Evolutionary conservation across 345 rosid species (phyloP).

Genomic region (Clausena lansium): DNA sequence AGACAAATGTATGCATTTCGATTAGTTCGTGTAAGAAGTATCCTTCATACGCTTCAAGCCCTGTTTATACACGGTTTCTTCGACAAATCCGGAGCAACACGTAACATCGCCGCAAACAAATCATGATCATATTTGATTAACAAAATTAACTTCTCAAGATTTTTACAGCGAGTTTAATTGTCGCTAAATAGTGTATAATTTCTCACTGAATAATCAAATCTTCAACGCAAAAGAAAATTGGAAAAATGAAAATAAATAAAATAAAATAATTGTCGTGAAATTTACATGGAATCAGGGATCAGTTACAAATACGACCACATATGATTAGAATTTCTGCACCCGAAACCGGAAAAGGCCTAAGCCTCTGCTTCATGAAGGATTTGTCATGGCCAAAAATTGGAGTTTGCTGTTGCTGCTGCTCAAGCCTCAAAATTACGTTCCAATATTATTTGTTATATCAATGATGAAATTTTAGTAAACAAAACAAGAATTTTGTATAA

Average conservation of each 20-base stretch:
- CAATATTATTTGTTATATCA: neutral
- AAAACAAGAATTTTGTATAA: too few species aligned
- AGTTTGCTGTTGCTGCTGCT: neutral
- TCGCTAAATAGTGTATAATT: neutral
- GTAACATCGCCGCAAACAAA: too few species aligned
- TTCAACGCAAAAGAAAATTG: too few species aligned
- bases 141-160: neutral
- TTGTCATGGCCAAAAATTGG: neutral
- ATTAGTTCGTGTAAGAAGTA: too few species aligned
- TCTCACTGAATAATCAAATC: neutral
- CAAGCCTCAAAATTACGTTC: neutral
- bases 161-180: neutral
- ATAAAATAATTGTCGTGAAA: too few species aligned
- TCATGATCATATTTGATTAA: neutral
- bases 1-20: too few species aligned
- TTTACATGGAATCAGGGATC: neutral
- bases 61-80: too few species aligned
- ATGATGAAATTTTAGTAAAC: neutral
- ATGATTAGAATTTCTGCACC: neutral
- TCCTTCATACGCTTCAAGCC: neutral
- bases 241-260: too few species aligned
- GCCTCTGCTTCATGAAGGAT: neutral
- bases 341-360: neutral
- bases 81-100: too few species aligned
- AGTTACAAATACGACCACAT: neutral